Base-by-base conservation (phyloP, 1,139 yeast genomes). In the Yamadazyma dendronema region DNA sequence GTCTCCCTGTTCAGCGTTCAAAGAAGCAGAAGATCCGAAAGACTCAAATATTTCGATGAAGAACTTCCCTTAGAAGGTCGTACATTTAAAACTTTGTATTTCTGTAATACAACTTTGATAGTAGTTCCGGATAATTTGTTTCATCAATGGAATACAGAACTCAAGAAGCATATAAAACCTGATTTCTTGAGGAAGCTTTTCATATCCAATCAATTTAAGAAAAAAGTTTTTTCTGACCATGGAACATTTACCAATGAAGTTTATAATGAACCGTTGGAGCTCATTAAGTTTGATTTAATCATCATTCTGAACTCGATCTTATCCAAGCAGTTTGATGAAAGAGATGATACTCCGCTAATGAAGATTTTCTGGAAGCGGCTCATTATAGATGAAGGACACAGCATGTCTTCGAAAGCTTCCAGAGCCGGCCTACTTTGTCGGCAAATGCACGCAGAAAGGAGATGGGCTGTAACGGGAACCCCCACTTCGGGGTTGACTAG, bases 401-500 rank as follows among this genome's bases (percentile, higher is more conserved):
- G 80, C 21, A 69, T 81, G 72, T 69, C 67, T 39, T 69, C 81
- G 3, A 71, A 67, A 35, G 56, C 68, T 2, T 70, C 84, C 2
- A 62, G 74, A 39, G 67, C 76, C 1, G 79, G 79, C 19, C 52
- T 59, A 3, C 52, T 77, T 28, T 79, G 84, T 25, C 66, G 64
- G 30, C 58, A 61, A 14, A 52, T 83, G 35, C 57, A 61, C 38
- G 74, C 77, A 8, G 89, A 83, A 50, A 62, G 87, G 35, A 66
- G 76, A 42, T 83, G 89, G 90, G 81, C 81, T 0, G 85, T 83
- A 1, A 77, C 85, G 0, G 89, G 90, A 23, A 83, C 89, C 0
- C 89, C 89, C 2, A 81, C 88, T 0, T 72, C 84, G 0, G 89
- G 89, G 0, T 59, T 82, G 40, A 81, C 87, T 0, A 72, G 72